phyloP scores from a whole-genome alignment of 2,329 filamentous ascomycete species.

The Mycosphaerella sp. region DNA sequence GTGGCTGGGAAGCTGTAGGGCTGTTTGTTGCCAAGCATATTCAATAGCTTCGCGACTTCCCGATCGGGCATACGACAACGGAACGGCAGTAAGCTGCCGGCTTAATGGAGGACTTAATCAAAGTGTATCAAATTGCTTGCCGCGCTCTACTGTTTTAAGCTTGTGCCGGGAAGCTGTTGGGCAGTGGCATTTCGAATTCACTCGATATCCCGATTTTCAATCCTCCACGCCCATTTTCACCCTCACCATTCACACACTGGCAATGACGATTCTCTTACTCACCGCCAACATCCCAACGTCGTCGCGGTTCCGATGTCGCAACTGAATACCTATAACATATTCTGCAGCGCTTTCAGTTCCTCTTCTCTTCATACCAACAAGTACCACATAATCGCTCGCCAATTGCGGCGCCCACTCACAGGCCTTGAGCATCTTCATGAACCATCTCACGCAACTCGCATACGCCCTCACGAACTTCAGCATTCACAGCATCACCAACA shows the following conservation, averaged over 20 bases:
- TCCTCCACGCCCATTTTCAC: background rate
- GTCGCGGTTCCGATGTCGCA: background rate
- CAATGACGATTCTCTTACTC: background rate
- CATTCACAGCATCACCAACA: background rate
- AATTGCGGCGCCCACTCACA: background rate
- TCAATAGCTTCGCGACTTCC: background rate
- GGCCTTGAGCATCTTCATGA: background rate
- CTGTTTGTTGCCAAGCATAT: background rate
- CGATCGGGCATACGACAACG: background rate
- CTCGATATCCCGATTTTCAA: background rate
- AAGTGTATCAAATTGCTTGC: background rate
- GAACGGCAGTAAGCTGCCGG: background rate
- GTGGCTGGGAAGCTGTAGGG: background rate
- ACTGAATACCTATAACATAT: background rate
- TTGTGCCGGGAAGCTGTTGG: background rate
- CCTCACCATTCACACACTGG: background rate
- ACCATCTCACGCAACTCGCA: background rate
- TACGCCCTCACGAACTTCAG: background rate
- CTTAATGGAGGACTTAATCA: background rate
- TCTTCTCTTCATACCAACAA: constrained; percentile 2
- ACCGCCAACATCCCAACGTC: background rate
- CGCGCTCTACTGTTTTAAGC: background rate
- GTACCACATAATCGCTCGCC: background rate
- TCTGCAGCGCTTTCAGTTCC: background rate
- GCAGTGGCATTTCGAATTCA: background rate